Base-by-base conservation (phyloP, 768 basidiomycete genomes). In the Tylopilus cervinicoccineus region DNA sequence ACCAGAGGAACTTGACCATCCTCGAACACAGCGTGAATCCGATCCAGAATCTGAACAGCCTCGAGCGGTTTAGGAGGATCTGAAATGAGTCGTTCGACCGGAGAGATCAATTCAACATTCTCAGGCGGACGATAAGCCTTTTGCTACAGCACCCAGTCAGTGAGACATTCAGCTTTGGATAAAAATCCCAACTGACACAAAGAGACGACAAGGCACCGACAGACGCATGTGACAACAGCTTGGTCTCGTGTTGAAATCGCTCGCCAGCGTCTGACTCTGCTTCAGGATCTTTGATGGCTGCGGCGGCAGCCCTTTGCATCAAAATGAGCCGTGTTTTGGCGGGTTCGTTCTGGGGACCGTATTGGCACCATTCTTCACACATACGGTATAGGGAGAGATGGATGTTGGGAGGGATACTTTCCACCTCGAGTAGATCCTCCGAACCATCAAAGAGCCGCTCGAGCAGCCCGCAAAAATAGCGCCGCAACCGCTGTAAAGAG, bases 351-450 rank as follows among this genome's bases (percentile, higher is more conserved):
- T 88, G 83, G 26, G 81, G 77, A 6, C 90, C 93, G 38, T 87
- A 73, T 59, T 90, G 84, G 65, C 93, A 95, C 93, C 93, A 96
- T 58, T 93, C 91, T 66, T 94, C 91, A 56, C 91, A 93, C 32
- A 92, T 71, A 28, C 85, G 81, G 67, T 89, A 95, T 27, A 95
- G 68, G 3, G 84, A 77, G 7, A 93, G 75, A 59, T 91, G 82
- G 71, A 84, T 84, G 48, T 87, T 79, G 5, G 77, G 71, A 2
- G 87, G 83, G 43, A 88, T 79, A 61, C 84, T 76, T 43, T 93
- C 90, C 1, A 82, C 80, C 50, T 87, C 83, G 42, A 84, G 83
- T 24, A 91, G 72, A 28, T 74, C 75, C 3, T 83, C 77, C 26
- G 88, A 68, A 13, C 80, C 86, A 54, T 91, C 86, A 51, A 93